Conservation (phyloP, 805 yeast genomes). For the Metschnikowia noctiluminum region DNA sequence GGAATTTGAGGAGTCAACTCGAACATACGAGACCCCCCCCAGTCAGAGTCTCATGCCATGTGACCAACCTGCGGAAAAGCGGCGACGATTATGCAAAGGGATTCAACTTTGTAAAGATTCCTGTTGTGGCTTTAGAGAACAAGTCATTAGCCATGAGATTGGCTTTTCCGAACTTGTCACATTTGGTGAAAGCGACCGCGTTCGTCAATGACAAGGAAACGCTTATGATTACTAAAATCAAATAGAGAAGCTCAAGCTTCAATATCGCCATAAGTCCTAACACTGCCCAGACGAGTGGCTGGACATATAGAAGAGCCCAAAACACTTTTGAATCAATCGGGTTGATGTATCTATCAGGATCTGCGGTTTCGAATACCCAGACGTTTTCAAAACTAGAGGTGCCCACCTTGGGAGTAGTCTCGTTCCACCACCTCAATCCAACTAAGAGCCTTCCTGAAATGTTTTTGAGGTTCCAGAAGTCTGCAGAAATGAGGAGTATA, state of each 20-base stretch:
- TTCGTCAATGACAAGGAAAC: conserved; percentile 73
- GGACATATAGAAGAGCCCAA: conserved; percentile 73
- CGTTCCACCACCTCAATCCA: conserved; percentile 98
- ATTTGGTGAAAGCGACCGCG: conserved; percentile 84
- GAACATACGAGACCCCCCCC: not conserved
- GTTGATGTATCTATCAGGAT: conserved; percentile 67
- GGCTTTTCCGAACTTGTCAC: conserved; percentile 90
- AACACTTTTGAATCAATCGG: conserved; percentile 89
- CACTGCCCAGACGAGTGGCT: conserved; percentile 74
- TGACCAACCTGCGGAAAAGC: not conserved
- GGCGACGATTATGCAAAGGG: conserved; percentile 25
- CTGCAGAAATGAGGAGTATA: conserved; percentile 75
- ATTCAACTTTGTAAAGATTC: conserved; percentile 46
- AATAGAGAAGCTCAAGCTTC: conserved; percentile 68
- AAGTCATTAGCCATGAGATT: conserved; percentile 59
- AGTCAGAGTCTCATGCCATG: not conserved
- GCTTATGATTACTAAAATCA: conserved; percentile 64
- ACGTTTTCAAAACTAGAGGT: conserved; percentile 55
- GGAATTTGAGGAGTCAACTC: not conserved
- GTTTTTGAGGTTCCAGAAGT: conserved; percentile 92
- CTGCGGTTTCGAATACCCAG: conserved; percentile 89
- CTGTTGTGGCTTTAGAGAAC: conserved; percentile 50
- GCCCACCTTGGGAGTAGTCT: conserved; percentile 35
- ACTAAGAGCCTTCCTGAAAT: conserved; percentile 86
- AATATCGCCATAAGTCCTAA: conserved; percentile 76